phyloP scores from a whole-genome alignment of 176 grass and related monocot species.

The Olyra latifolia region DNA sequence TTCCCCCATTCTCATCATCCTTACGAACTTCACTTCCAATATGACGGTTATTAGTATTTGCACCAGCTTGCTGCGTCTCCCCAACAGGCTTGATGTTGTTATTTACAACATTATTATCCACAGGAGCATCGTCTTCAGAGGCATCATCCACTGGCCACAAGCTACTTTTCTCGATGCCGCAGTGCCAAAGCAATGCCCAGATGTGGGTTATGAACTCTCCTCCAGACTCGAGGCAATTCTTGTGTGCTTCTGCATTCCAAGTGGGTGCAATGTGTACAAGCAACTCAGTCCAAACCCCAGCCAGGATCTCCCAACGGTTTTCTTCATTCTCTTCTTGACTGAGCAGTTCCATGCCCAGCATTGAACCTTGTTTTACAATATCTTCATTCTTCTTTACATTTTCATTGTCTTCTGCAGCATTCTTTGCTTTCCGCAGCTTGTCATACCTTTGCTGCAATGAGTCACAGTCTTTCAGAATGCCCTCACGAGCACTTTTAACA shows the following conservation, averaged over 20 bases:
- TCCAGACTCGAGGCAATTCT: conserved; percentile 23
- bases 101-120: too few species aligned
- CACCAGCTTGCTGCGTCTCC: background rate
- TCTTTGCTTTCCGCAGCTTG: background rate
- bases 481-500: background rate
- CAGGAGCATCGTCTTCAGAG: background rate
- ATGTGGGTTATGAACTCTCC: conserved; percentile 38
- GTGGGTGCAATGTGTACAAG: conserved; percentile 35
- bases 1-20: background rate
- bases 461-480: background rate
- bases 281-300: conserved; percentile 33
- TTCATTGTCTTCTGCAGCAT: too few species aligned
- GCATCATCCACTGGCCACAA: background rate
- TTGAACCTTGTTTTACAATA: background rate
- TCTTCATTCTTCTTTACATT: background rate
- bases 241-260: conserved; percentile 25
- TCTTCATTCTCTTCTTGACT: background rate
- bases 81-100: background rate
- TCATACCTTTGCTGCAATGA: background rate
- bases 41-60: background rate
- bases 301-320: conserved; percentile 20
- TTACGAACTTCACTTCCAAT: background rate
- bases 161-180: background rate
- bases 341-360: conserved; percentile 10
- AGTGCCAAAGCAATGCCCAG: conserved; percentile 43